Percentiles rank a stretch among this genome's conserved stretches.
These are phyloP conservation scores for Cordyceps cateniannulata DNA, from an alignment of 2,329 filamentous ascomycete species.

Conservation along the genomic window DNA sequence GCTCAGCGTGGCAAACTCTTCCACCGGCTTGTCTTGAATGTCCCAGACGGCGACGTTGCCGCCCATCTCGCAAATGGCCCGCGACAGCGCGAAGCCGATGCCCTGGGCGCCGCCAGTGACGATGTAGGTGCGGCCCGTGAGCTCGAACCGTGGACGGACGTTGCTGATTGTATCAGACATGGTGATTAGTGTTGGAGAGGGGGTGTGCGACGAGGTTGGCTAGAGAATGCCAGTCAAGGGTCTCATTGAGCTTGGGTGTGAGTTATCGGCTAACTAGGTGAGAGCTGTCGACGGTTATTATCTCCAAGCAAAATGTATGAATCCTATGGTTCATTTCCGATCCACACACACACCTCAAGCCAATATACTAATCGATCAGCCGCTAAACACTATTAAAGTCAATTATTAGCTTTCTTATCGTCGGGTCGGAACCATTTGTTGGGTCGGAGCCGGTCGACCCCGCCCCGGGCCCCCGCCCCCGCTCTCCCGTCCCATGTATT, in stretches of 20 bases:
- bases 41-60: conserved; percentile 33
- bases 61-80: conserved; percentile 34
- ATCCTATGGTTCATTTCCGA: neutral
- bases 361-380: neutral
- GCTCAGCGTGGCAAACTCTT: conserved; percentile 21
- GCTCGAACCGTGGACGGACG: conserved; percentile 27
- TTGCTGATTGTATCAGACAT: conserved; percentile 17
- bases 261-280: no score
- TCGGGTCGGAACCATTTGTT: neutral
- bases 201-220: neutral
- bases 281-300: neutral
- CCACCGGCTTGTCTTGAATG: conserved; percentile 24
- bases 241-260: no score
- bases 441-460: no score
- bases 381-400: neutral
- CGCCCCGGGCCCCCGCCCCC: neutral
- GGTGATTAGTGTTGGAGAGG: neutral
- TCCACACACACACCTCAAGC: neutral
- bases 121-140: conserved; percentile 29
- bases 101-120: conserved; percentile 34
- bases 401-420: neutral
- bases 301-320: no score
- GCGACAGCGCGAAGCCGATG: conserved; percentile 31
- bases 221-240: no score
- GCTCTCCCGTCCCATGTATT: neutral